Base-by-base conservation (phyloP, 352 stramenopile species). In the Phytophthora pistaciae region DNA sequence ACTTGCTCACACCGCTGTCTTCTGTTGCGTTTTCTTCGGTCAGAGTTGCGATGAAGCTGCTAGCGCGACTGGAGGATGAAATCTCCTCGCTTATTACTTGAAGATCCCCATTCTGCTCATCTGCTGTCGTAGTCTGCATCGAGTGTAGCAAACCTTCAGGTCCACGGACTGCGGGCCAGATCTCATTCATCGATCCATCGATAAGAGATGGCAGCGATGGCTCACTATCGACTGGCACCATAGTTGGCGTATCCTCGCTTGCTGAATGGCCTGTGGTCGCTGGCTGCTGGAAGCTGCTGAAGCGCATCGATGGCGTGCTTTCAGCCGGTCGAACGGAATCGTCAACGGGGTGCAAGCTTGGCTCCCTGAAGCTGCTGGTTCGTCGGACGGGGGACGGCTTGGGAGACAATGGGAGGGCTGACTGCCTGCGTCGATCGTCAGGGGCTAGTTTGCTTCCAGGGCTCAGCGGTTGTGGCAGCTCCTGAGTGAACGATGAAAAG, bases 401-500 rank as follows among this genome's bases (percentile, higher is more conserved):
- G 27, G 79, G 33, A n/a, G 70, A 64, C 2, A 63, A 46, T 18
- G 63, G 42, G 16, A 68, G 56, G n/a, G 44, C 36, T 13, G 67
- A 62, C 27, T 62, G 56, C 21, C 66, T 66, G 23, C 52, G 60
- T 49, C 16, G 49, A 33, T 64, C 25, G 5, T 64, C 48, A 48
- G 49, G 25, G 16, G 27, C 1, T 31, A 44, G 21, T 21, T 67
- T 71, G 25, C 60, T 74, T 44, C 48, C 36, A 3, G 69, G 38
- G 33, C 57, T 48, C 20, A 10, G 3, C 18, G 27, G 46, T 3
- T 10, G 36, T 23, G 70, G 65, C 18, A 70, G 16, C 46, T 42
- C 60, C 54, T 77, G 70, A 1, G 70, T 70, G 31, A 77, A 77
- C 11, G 70, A 77, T 16, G 64, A n/a, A 56, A 77, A 74, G 8